Evolutionary conservation across 2,329 filamentous ascomycete species (phyloP).

Genomic region (Diaporthe longicolla): DNA sequence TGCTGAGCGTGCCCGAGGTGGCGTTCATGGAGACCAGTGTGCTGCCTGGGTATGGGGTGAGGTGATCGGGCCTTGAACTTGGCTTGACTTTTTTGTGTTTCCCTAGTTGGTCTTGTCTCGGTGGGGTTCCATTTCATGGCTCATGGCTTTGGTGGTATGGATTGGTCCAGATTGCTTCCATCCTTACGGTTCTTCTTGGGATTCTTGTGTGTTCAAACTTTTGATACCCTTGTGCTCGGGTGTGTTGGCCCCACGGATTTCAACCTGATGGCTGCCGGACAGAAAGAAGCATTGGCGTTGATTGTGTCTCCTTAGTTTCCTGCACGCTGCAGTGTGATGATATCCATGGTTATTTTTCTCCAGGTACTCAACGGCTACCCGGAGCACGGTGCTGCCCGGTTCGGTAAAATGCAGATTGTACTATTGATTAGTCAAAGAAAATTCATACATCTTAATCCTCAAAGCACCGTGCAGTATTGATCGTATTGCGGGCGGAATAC

Average conservation of each 20-base stretch:
- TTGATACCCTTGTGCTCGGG: conserved; percentile 34
- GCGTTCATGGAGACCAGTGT: conserved; percentile 45
- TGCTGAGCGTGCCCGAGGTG: conserved; percentile 53
- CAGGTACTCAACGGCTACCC: neutral
- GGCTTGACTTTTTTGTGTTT: too few species aligned
- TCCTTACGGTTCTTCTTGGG: neutral
- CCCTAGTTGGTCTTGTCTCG: too few species aligned
- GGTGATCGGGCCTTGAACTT: neutral
- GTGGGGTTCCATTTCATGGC: too few species aligned
- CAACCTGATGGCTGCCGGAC: conserved; percentile 17
- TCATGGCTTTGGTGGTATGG: too few species aligned
- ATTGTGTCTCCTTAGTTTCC: neutral
- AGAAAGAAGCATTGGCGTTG: conserved; percentile 32
- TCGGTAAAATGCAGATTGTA: neutral
- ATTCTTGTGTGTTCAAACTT: neutral
- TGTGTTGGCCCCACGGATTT: conserved; percentile 27
- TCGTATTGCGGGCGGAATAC: neutral
- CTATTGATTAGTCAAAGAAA: neutral
- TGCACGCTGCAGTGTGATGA: neutral
- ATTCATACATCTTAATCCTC: neutral
- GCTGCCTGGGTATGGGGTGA: conserved; percentile 49
- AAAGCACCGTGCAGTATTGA: neutral
- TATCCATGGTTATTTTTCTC: neutral
- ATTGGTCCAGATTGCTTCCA: neutral
- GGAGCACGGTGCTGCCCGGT: neutral